These are phyloP conservation scores for Epithemia pelagica DNA, from an alignment of 108 stramenopile species.

Conservation along the genomic window DNA sequence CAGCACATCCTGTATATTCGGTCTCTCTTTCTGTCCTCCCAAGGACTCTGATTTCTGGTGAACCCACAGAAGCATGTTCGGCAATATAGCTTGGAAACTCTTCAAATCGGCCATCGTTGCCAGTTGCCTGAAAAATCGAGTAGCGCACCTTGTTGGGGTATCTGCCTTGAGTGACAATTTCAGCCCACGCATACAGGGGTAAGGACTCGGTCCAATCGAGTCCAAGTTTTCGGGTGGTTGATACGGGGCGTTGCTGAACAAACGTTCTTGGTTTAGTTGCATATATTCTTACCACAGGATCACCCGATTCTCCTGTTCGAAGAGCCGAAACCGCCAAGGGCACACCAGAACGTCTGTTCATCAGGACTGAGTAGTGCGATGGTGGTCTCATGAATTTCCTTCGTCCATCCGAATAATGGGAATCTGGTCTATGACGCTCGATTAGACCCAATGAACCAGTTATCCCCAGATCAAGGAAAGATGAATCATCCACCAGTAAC, in stretches of 20 bases:
- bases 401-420: neutral
- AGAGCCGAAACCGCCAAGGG: conserved; percentile 22
- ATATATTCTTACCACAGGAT: conserved; percentile 26
- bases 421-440: conserved; percentile 1
- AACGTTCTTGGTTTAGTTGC: conserved; percentile 21
- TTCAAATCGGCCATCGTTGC: conserved; percentile 20
- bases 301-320: conserved; percentile 7
- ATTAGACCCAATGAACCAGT: conserved; percentile 20
- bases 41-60: conserved; percentile 17
- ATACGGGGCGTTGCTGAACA: conserved; percentile 13
- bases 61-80: neutral
- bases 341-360: conserved; percentile 22
- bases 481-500: neutral
- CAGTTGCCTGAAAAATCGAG: conserved; percentile 22
- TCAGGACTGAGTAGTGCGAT: conserved; percentile 20
- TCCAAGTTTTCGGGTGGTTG: conserved; percentile 16
- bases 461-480: conserved; percentile 19
- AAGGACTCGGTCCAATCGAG: conserved; percentile 16
- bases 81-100: conserved; percentile 19
- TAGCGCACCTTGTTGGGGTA: conserved; percentile 12
- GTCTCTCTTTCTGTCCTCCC: conserved; percentile 19
- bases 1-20: conserved; percentile 17
- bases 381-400: conserved; percentile 6
- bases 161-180: conserved; percentile 15
- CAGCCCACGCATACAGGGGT: conserved; percentile 22